A percentile compares a stretch with the other conserved stretches of the same genome.
Conservation (phyloP, 108 stramenopile genomes). For the Cyclotella sp. region DNA sequence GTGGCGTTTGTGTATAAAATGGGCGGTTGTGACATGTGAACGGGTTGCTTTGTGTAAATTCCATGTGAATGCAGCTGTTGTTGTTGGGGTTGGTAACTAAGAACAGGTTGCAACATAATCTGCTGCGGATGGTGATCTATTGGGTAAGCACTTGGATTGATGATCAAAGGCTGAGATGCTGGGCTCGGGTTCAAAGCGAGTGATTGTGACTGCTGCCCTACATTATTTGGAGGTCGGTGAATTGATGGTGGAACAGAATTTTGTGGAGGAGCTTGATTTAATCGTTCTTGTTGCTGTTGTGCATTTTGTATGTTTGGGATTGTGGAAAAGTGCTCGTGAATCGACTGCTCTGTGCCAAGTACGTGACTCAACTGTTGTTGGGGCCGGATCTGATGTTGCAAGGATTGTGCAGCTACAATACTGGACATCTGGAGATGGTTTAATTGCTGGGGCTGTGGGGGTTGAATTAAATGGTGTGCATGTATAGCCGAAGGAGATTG, state of each 20-base stretch:
- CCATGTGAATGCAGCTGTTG: background rate
- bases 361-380: no score
- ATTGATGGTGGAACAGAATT: background rate
- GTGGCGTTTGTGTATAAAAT: slow-evolving; percentile 11
- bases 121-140: slow-evolving; percentile 11
- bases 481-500: background rate
- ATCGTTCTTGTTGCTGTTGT: background rate
- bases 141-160: background rate
- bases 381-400: no score
- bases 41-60: slow-evolving; percentile 15
- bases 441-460: background rate
- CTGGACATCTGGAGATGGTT: slow-evolving; percentile 5
- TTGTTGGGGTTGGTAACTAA: slow-evolving; percentile 11
- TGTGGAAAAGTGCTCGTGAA: slow-evolving; percentile 5
- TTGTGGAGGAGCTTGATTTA: background rate
- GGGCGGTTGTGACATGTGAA: slow-evolving; percentile 36
- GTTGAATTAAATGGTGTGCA: background rate
- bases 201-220: background rate
- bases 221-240: background rate
- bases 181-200: slow-evolving; percentile 3
- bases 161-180: background rate
- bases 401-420: background rate
- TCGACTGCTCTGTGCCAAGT: no score
- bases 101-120: slow-evolving; percentile 4
- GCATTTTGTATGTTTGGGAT: background rate